These are phyloP conservation scores for Globisporangium recalcitrans DNA, from an alignment of 352 stramenopile species.

Conservation along the genomic window DNA sequence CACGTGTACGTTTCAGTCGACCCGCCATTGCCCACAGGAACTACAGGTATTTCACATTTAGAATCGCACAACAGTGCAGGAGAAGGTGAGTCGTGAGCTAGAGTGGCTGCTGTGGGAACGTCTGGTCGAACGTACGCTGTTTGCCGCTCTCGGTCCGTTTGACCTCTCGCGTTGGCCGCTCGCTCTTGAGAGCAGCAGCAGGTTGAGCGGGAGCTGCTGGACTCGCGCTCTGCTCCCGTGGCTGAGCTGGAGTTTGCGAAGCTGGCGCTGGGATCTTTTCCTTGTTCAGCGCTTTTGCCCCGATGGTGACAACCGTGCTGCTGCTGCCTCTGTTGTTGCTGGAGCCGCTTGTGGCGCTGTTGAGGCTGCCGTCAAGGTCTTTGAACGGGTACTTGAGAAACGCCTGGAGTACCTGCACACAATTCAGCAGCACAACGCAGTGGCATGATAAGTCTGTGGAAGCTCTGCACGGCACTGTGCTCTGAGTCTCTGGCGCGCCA, in stretches of 20 bases:
- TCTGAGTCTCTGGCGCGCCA: too few species aligned
- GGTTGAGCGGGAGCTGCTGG: background rate
- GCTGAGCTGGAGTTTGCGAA: background rate
- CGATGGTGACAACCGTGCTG: background rate
- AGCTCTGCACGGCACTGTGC: background rate
- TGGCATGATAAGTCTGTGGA: background rate
- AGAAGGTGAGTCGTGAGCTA: background rate
- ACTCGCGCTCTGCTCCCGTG: background rate
- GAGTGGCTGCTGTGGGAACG: background rate
- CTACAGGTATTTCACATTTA: constrained; percentile 19
- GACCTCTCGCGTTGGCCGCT: constrained; percentile 11
- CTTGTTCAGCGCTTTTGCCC: background rate
- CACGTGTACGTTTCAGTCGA: constrained; percentile 90
- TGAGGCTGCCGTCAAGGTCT: constrained; percentile 30
- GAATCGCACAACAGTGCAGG: too few species aligned
- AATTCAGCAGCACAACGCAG: background rate
- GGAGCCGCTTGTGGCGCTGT: background rate
- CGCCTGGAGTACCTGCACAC: constrained; percentile 36
- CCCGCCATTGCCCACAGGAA: constrained; percentile 89
- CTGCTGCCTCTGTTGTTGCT: background rate
- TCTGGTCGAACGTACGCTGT: constrained; percentile 35
- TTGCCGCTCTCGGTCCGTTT: constrained; percentile 60
- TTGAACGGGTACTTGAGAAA: constrained; percentile 69
- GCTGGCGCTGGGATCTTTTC: background rate
- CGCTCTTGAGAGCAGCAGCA: background rate